These are phyloP conservation scores for Saprolegnia parasitica DNA, from an alignment of 352 stramenopile species.

Conservation along the genomic window DNA sequence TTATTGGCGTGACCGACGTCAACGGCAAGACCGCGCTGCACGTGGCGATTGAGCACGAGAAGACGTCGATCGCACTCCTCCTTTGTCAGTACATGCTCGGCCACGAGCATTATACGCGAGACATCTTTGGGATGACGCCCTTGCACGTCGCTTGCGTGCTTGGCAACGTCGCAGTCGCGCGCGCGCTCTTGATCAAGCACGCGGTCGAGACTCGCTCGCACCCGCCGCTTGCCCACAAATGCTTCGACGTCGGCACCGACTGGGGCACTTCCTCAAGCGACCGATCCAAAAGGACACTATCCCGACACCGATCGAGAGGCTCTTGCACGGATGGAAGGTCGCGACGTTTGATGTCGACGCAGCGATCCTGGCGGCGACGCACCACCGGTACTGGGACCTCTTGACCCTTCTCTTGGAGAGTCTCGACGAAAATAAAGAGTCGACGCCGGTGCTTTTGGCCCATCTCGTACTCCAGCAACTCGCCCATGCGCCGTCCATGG, in stretches of 20 bases:
- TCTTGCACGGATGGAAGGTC: conserved; percentile 15
- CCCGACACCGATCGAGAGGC: neutral
- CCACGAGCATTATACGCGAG: neutral
- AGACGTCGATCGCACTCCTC: conserved; percentile 15
- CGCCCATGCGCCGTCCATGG: neutral
- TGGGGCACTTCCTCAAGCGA: conserved; percentile 14
- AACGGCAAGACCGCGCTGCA: conserved; percentile 27
- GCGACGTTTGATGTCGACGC: neutral
- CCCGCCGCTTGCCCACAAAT: neutral
- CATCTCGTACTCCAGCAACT: neutral
- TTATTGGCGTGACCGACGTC: conserved; percentile 1
- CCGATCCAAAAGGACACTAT: neutral
- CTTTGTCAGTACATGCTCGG: conserved; percentile 15
- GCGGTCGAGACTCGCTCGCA: neutral
- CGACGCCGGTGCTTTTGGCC: neutral
- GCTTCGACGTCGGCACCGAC: neutral
- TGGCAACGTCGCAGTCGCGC: conserved; percentile 3
- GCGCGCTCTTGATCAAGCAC: conserved; percentile 6
- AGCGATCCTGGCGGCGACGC: neutral
- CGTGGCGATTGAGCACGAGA: conserved; percentile 8
- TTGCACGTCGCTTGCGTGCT: conserved; percentile 23
- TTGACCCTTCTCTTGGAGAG: neutral
- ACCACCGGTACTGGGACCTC: neutral
- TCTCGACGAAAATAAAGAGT: neutral
- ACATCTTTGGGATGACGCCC: conserved; percentile 19